Evolutionary conservation across 345 rosid genomes (phyloP).

Genomic region (Combretum micranthum): DNA sequence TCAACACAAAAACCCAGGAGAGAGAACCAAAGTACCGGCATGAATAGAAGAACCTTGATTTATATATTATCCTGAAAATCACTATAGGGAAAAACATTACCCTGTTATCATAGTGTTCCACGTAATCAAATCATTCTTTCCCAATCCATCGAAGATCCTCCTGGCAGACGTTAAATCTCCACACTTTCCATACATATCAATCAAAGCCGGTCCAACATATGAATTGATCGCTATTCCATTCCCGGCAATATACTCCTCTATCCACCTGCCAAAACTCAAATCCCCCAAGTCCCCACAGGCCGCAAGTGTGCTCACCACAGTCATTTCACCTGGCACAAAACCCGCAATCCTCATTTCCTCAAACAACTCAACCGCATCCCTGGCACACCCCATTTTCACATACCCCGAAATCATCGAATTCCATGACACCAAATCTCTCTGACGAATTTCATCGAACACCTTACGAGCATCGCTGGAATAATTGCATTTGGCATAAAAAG

Average conservation of each 20-base stretch:
- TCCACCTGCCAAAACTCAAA: constrained; percentile 55
- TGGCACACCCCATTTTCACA: constrained; percentile 50
- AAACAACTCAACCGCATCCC: constrained; percentile 59
- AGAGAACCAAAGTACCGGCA: too few relatives aligned
- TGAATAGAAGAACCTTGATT: constrained; percentile 1
- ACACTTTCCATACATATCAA: constrained; percentile 80
- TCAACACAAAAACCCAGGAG: too few relatives aligned
- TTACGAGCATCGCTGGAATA: constrained; percentile 35
- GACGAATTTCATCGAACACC: constrained; percentile 65
- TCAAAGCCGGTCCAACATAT: constrained; percentile 56
- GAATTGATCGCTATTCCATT: constrained; percentile 43
- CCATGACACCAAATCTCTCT: constrained; percentile 70
- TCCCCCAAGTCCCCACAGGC: constrained; percentile 69
- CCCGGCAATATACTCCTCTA: constrained; percentile 39
- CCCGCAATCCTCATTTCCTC: constrained; percentile 52
- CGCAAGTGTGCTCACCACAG: constrained; percentile 67
- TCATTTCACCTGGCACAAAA: constrained; percentile 66
- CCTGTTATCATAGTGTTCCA: constrained; percentile 94
- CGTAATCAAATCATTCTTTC: constrained; percentile 47
- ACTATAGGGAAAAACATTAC: constrained; percentile 25
- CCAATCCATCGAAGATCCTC: constrained; percentile 61
- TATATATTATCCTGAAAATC: neutral
- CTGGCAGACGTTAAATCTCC: constrained; percentile 64
- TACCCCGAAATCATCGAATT: constrained; percentile 90
- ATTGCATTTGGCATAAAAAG: constrained; percentile 48